phyloP scores from a whole-genome alignment of 352 stramenopile species.

The Phytophthora pluvialis region DNA sequence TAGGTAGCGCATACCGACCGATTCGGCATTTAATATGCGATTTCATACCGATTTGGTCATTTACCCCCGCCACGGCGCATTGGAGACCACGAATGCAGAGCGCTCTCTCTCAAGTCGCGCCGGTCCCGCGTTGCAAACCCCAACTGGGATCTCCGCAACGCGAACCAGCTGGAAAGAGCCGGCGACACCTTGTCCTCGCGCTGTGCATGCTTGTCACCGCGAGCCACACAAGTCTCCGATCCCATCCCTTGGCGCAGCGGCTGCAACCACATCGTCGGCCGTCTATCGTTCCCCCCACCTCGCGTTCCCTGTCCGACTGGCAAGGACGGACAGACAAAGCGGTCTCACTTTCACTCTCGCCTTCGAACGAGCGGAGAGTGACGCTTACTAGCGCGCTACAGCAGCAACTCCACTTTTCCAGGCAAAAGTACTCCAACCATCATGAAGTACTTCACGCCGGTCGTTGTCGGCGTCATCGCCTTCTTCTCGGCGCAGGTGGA shows the following conservation, averaged over 20 bases:
- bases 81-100: conserved; percentile 4
- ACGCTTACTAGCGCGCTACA: neutral
- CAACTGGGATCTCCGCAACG: conserved; percentile 21
- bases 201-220: conserved; percentile 21
- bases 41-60: too few species aligned
- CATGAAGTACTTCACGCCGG: conserved; percentile 49
- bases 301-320: conserved; percentile 31
- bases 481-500: conserved; percentile 45
- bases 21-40: too few species aligned
- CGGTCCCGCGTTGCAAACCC: neutral
- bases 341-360: conserved; percentile 36
- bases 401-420: conserved; percentile 30
- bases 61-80: neutral
- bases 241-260: conserved; percentile 8
- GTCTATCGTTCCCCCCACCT: conserved; percentile 14
- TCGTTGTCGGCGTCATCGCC: conserved; percentile 44
- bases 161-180: conserved; percentile 32
- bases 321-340: conserved; percentile 6
- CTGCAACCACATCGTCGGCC: conserved; percentile 17
- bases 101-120: conserved; percentile 16
- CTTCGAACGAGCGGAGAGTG: conserved; percentile 16
- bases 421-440: conserved; percentile 34
- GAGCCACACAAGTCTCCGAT: conserved; percentile 30
- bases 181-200: conserved; percentile 21
- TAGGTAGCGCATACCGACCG: too few species aligned